These are phyloP conservation scores for Coemansia sp. DNA, from an alignment of 192 early-diverging fungal genomes.

Conservation along the genomic window DNA sequence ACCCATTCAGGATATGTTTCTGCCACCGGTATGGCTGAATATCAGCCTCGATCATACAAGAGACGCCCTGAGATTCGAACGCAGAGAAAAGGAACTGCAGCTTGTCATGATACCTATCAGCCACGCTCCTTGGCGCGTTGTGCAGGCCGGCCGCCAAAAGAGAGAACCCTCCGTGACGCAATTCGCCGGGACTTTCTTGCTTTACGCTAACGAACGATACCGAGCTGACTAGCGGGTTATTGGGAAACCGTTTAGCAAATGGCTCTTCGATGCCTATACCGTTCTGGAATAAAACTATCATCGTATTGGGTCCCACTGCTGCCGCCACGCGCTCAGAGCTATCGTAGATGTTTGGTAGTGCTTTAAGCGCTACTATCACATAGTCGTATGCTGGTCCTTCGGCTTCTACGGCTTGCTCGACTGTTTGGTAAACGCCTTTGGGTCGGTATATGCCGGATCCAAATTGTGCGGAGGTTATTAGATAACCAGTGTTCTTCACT, in stretches of 20 bases:
- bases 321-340: conserved; percentile 29
- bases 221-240: conserved; percentile 44
- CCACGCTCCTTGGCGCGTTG: neutral
- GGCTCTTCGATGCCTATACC: conserved; percentile 71
- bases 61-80: conserved; percentile 39
- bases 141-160: conserved; percentile 45
- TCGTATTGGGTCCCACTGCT: conserved; percentile 25
- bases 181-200: conserved; percentile 13
- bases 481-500: conserved; percentile 26
- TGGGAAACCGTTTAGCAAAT: conserved; percentile 59
- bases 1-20: conserved; percentile 53
- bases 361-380: conserved; percentile 52
- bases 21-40: conserved; percentile 58
- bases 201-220: conserved; percentile 52
- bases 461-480: conserved; percentile 39
- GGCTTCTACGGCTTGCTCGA: conserved; percentile 31
- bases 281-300: conserved; percentile 65
- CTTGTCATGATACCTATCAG: neutral
- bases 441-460: conserved; percentile 34
- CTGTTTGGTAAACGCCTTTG: conserved; percentile 19
- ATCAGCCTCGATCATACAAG: conserved; percentile 38
- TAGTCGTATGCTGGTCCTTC: conserved; percentile 37
- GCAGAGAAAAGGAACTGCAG: conserved; percentile 28
- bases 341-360: conserved; percentile 53
- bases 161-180: conserved; percentile 52